Evolutionary conservation across 495 filamentous ascomycete species (phyloP).

Genomic region (Talaromyces ruber): DNA sequence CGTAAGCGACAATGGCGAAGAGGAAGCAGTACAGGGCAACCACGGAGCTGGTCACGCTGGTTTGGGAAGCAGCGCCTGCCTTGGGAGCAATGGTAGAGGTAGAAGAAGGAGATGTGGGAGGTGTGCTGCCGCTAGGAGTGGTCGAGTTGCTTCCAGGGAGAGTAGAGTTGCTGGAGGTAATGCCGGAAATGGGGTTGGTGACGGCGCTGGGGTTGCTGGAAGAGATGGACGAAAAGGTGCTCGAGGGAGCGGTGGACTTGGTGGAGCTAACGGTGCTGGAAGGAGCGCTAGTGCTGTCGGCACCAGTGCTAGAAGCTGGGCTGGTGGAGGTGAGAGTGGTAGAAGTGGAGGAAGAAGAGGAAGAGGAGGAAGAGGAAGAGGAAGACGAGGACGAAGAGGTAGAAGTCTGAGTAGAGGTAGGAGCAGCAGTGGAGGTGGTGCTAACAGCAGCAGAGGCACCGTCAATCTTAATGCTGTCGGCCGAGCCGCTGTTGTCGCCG

Average conservation of each 20-base stretch:
- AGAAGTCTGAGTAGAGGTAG: neutral
- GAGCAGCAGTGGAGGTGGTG: neutral
- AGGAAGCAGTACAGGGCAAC: conserved; percentile 12
- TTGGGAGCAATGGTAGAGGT: conserved; percentile 7
- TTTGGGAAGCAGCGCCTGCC: conserved; percentile 11
- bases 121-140: conserved; percentile 6
- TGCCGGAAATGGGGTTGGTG: conserved; percentile 3
- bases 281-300: conserved; percentile 5
- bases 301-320: conserved; percentile 1
- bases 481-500: conserved; percentile 26
- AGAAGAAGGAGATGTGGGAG: conserved; percentile 1
- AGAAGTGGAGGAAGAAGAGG: neutral
- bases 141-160: conserved; percentile 13
- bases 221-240: conserved; percentile 8
- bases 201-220: conserved; percentile 7
- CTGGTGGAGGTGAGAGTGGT: neutral
- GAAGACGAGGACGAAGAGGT: neutral
- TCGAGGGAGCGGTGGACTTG: conserved; percentile 4
- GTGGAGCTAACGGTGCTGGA: conserved; percentile 8
- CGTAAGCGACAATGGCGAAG: conserved; percentile 21
- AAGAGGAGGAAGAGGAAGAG: neutral
- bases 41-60: conserved; percentile 9
- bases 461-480: conserved; percentile 24
- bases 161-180: conserved; percentile 11
- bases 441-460: neutral